Evolutionary conservation across 306 rosid genomes (phyloP).

Genomic region (Medicago arabica): DNA sequence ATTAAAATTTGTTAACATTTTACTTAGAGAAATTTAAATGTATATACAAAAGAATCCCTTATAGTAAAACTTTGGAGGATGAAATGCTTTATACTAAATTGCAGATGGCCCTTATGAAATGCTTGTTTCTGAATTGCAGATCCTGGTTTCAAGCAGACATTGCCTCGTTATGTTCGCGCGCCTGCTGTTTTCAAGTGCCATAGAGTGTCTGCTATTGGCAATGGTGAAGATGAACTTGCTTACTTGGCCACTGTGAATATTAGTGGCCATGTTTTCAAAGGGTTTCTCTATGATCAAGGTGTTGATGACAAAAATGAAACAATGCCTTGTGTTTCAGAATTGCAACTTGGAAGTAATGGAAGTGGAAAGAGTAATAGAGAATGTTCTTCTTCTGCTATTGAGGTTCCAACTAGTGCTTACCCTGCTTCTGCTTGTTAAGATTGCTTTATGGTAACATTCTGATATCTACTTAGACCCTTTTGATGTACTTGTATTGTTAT

Average conservation of each 20-base stretch:
- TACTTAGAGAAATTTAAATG: no score
- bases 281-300: slow-evolving; percentile 89
- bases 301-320: slow-evolving; percentile 51
- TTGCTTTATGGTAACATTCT: slow-evolving; percentile 32
- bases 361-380: slow-evolving; percentile 56
- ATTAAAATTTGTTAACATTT: no score
- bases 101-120: no score
- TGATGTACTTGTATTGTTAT: background rate
- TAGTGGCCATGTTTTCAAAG: slow-evolving; percentile 80
- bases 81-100: no score
- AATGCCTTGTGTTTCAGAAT: slow-evolving; percentile 55
- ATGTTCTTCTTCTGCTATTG: slow-evolving; percentile 60
- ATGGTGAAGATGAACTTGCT: slow-evolving; percentile 71
- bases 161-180: slow-evolving; percentile 70
- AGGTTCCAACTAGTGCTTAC: slow-evolving; percentile 51
- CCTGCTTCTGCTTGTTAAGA: slow-evolving; percentile 62
- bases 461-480: background rate
- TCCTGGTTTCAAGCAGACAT: slow-evolving; percentile 60
- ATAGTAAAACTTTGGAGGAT: background rate
- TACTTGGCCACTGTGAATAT: slow-evolving; percentile 78
- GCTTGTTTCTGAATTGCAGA: slow-evolving; percentile 54
- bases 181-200: slow-evolving; percentile 81
- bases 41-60: background rate
- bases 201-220: slow-evolving; percentile 74
- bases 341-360: slow-evolving; percentile 60